A percentile compares a stretch with the other conserved stretches of the same genome.
Conservation (phyloP, 2,329 filamentous ascomycete genomes). For the Penicillium aurantiogriseum region DNA sequence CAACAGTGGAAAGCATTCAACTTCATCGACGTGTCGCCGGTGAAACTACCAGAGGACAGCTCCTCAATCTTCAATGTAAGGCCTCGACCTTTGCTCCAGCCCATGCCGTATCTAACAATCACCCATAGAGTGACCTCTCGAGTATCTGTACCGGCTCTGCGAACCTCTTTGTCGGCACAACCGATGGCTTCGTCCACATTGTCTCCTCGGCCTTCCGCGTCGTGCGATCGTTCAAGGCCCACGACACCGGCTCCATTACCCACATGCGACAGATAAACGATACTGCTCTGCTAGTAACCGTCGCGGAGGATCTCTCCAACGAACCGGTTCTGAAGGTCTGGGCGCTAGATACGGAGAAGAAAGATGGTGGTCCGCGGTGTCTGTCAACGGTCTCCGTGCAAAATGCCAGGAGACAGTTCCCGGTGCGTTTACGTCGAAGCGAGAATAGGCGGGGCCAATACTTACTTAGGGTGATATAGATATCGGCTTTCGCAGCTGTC, state of each 20-base stretch:
- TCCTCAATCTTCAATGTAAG: constrained; percentile 75
- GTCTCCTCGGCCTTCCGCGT: constrained; percentile 85
- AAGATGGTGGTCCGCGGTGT: constrained; percentile 84
- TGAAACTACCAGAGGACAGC: constrained; percentile 76
- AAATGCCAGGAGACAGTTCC: constrained; percentile 89
- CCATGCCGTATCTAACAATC: constrained; percentile 1
- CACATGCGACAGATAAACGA: constrained; percentile 91
- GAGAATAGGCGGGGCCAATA: too few relatives aligned
- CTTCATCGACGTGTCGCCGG: constrained; percentile 93
- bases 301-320: constrained; percentile 76
- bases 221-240: constrained; percentile 79
- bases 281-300: constrained; percentile 79
- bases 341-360: constrained; percentile 94
- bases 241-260: constrained; percentile 72
- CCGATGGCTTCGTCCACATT: constrained; percentile 83
- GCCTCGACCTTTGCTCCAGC: constrained; percentile 23
- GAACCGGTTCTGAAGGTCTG: constrained; percentile 95
- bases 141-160: constrained; percentile 83
- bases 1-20: constrained; percentile 95
- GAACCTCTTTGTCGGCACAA: constrained; percentile 82
- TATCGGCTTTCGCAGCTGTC: constrained; percentile 83
- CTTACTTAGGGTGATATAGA: constrained; percentile 21
- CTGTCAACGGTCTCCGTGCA: constrained; percentile 81
- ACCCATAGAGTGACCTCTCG: constrained; percentile 65
- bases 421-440: constrained; percentile 53